A percentile compares a stretch with the other conserved stretches of the same genome.
Conservation (phyloP, 352 stramenopile species). For the Phytophthora nicotianae region DNA sequence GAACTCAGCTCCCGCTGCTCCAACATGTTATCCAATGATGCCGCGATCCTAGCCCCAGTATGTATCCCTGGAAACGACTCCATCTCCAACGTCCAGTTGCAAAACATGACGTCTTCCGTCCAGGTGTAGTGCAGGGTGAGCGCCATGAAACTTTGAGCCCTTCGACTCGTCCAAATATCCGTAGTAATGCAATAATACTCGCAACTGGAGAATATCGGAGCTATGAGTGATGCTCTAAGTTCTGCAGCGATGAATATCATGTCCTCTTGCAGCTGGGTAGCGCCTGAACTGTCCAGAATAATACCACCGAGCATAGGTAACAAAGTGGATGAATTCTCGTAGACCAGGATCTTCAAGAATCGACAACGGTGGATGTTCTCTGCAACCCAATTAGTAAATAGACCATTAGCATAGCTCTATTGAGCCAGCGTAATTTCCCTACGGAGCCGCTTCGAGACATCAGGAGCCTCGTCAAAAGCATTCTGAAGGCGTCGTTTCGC, state of each 20-base stretch:
- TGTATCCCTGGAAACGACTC: no score
- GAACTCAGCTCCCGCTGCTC: no score
- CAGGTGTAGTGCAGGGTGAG: no score
- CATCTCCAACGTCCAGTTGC: not conserved
- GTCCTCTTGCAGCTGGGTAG: not conserved
- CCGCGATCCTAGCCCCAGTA: no score
- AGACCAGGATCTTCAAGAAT: not conserved
- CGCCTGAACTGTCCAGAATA: not conserved
- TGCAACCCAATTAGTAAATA: constrained; percentile 4
- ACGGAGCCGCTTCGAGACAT: not conserved
- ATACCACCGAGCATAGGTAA: not conserved
- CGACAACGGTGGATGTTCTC: not conserved
- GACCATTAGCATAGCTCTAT: not conserved
- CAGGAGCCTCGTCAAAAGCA: constrained; percentile 5
- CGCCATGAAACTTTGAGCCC: not conserved
- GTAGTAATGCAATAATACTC: not conserved
- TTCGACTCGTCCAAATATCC: not conserved
- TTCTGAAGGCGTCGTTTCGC: constrained; percentile 13
- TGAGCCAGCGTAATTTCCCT: not conserved
- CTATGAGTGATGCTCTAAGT: not conserved
- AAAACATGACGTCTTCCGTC: no score
- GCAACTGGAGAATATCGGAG: not conserved
- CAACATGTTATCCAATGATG: no score
- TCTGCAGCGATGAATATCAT: not conserved
- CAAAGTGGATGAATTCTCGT: not conserved